phyloP scores from a whole-genome alignment of 2,329 filamentous ascomycete species.

The Pseudocercospora macadamiae region DNA sequence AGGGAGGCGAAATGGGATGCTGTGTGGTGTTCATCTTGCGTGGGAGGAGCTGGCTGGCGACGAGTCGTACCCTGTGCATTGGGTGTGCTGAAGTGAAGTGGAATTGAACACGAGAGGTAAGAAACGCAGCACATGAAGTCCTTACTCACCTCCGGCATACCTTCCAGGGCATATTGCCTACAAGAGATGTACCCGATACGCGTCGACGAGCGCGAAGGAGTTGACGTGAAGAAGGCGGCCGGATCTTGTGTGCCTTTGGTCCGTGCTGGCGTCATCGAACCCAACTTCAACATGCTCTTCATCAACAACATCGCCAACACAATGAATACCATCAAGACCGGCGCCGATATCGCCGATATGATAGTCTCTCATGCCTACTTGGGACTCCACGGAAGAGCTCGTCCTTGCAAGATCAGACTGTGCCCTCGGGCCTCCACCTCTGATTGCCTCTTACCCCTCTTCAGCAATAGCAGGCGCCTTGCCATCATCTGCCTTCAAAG shows the following conservation, averaged over 20 bases:
- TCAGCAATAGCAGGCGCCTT: neutral
- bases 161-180: neutral
- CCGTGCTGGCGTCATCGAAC: too few species aligned
- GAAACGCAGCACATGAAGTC: constrained; percentile 5
- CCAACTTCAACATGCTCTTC: too few species aligned
- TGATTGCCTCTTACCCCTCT: constrained; percentile 18
- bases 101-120: neutral
- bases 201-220: neutral
- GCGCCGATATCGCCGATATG: neutral
- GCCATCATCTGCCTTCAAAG: too few species aligned
- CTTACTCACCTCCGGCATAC: constrained; percentile 2
- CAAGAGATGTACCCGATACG: neutral
- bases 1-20: constrained; percentile 30
- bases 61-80: constrained; percentile 4
- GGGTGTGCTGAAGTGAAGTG: neutral
- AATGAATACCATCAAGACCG: neutral
- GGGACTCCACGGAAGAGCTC: neutral
- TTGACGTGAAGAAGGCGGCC: neutral
- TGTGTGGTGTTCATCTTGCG: constrained; percentile 28
- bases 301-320: too few species aligned
- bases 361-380: too few species aligned
- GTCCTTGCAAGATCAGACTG: neutral
- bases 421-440: constrained; percentile 21
- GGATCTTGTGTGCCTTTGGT: neutral
- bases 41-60: constrained; percentile 4